phyloP scores from a whole-genome alignment of 1,139 yeast species.

The Eremothecium sinecaudum region DNA sequence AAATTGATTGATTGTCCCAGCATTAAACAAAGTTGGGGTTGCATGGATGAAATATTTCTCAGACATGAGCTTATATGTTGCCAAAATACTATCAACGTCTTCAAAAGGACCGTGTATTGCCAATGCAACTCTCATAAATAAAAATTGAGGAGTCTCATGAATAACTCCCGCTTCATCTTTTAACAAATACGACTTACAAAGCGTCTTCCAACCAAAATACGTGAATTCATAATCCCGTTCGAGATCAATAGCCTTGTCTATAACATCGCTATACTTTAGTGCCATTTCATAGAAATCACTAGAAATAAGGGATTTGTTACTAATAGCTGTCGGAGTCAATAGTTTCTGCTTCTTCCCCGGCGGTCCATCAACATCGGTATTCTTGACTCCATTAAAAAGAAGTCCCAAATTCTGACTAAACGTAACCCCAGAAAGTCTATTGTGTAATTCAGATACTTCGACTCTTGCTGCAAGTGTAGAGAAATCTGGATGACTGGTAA shows the following conservation, averaged over 20 bases:
- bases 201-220: conserved; percentile 79
- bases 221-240: conserved; percentile 74
- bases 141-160: conserved; percentile 84
- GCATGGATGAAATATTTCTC: conserved; percentile 78
- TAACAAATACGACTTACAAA: conserved; percentile 72
- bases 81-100: conserved; percentile 59
- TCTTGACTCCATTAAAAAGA: conserved; percentile 7
- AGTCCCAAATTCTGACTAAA: conserved; percentile 13
- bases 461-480: conserved; percentile 92
- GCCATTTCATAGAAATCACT: conserved; percentile 55
- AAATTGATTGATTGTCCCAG: conserved; percentile 79
- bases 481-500: conserved; percentile 93
- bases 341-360: conserved; percentile 61
- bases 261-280: conserved; percentile 49
- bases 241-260: conserved; percentile 65
- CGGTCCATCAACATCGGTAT: conserved; percentile 35
- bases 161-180: conserved; percentile 51
- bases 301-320: conserved; percentile 52
- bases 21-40: conserved; percentile 80
- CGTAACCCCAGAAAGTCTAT: conserved; percentile 37
- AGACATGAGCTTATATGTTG: conserved; percentile 78
- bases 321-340: conserved; percentile 52
- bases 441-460: conserved; percentile 84
- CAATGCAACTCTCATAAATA: conserved; percentile 80
- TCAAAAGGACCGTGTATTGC: conserved; percentile 63